Evolutionary conservation across 2,329 filamentous ascomycete species (phyloP).

Genomic region (Chrysoporthe austroafricana): DNA sequence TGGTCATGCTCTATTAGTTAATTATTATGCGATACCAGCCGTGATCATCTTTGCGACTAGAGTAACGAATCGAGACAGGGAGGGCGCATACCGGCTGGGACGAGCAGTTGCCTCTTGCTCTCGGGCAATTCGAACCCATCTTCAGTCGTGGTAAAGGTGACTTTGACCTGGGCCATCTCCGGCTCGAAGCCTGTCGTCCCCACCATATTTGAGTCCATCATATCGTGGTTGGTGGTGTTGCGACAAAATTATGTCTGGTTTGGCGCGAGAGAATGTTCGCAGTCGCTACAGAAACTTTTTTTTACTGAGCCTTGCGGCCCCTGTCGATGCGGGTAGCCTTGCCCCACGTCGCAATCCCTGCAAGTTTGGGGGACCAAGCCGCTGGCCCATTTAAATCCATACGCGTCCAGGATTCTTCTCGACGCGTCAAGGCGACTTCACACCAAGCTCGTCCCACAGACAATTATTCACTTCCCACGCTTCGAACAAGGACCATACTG

Average conservation of each 20-base stretch:
- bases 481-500: constrained; percentile 22
- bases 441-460: constrained; percentile 16
- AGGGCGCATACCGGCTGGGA: constrained; percentile 57
- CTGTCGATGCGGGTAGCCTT: constrained; percentile 15
- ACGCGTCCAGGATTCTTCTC: constrained; percentile 12
- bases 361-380: background rate
- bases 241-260: constrained; percentile 12
- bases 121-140: constrained; percentile 66
- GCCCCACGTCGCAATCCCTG: constrained; percentile 21
- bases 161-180: constrained; percentile 60
- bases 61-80: constrained; percentile 6
- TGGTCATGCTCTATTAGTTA: constrained; percentile 33
- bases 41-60: constrained; percentile 6
- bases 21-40: background rate
- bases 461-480: background rate
- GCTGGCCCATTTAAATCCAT: constrained; percentile 17
- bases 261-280: background rate
- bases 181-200: constrained; percentile 35
- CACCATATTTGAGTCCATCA: constrained; percentile 34
- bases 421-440: constrained; percentile 27
- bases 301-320: constrained; percentile 21
- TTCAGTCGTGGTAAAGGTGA: constrained; percentile 68
- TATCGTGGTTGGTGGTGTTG: constrained; percentile 12
- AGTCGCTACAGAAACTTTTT: constrained; percentile 25
- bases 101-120: constrained; percentile 63